Evolutionary conservation across 78 protist genomes (phyloP), one percentile per base, ranked within the genome.

Genomic region (Dictyostelium purpureum): DNA sequence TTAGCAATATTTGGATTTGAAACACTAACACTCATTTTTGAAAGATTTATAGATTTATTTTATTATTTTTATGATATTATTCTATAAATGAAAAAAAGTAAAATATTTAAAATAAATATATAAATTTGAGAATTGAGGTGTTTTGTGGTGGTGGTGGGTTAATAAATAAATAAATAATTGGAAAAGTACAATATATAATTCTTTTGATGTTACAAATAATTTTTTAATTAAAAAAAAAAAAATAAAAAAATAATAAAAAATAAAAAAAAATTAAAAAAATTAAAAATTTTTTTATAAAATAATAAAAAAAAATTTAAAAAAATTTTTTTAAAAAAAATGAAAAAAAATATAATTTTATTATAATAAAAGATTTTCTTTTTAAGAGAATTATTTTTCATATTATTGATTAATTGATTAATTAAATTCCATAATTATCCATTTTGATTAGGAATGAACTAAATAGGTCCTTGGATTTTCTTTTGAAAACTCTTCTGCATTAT

Each of bases 1-100:
- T 83, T 83, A 35, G 90, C 38, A 21, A 83, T 52, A 57, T 83
- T 83, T 56, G 90, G 90, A 70, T 83, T 83, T 4, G 67, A 14
- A 12, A 47, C 47, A 75, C 43, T 75, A 42, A 75, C 52, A 40
- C 76, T 42, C 38, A 69, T 69, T 40, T 42, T 40, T 18, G 31
- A 18, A 37, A 10, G 31, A 69, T 69, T 4, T 33, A 33, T 16
- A 12, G 24, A 9, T 63, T 63, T 14, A 6, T 26, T 12, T 61
- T 33, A 0, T 59, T 59, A 26, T 59, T 59, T 14, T 24, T 59
- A 33, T 61, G 26, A 12, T 0, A 28, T 31, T 63, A 2, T 57
- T 24, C 21, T 24, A n/a, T n/a, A n/a, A n/a, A n/a, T n/a, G n/a
- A n/a, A n/a, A n/a, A n/a, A n/a, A n/a, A n/a, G n/a, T n/a, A n/a